A percentile compares a stretch with the other conserved stretches of the same genome.
Evolutionary conservation across 2,329 filamentous ascomycete species (phyloP).

Genomic region (Coleophoma crateriformis): DNA sequence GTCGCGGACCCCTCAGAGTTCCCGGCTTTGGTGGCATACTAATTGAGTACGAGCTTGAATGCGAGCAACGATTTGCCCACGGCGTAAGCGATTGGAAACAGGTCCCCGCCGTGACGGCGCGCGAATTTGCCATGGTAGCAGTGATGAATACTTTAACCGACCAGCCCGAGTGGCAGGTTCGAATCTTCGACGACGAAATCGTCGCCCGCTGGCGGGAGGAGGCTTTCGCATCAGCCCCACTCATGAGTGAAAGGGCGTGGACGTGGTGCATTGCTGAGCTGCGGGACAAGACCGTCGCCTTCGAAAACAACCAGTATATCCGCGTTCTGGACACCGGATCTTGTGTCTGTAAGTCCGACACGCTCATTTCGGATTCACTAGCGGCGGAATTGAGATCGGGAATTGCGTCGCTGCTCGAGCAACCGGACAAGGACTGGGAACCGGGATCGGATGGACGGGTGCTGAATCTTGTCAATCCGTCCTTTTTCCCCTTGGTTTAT

Average conservation of each 20-base stretch:
- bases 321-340: conserved; percentile 7
- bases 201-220: conserved; percentile 13
- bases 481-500: conserved; percentile 52
- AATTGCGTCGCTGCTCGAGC: conserved; percentile 40
- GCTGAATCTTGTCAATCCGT: conserved; percentile 56
- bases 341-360: conserved; percentile 46
- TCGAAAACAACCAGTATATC: background rate
- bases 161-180: conserved; percentile 10
- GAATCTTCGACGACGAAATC: conserved; percentile 13
- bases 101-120: background rate
- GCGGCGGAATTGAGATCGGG: conserved; percentile 33
- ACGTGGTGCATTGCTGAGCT: conserved; percentile 7
- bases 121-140: conserved; percentile 15
- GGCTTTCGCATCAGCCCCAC: background rate
- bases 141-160: conserved; percentile 16
- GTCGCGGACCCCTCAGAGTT: background rate
- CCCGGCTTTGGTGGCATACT: conserved; percentile 3
- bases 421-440: conserved; percentile 53
- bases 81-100: conserved; percentile 6
- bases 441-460: conserved; percentile 48
- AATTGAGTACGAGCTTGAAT: background rate
- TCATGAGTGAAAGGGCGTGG: conserved; percentile 5
- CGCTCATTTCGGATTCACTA: conserved; percentile 30
- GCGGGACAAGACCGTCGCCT: conserved; percentile 5
- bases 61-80: conserved; percentile 2